Evolutionary conservation across 139 green algal genomes (phyloP), one percentile per base, ranked within the genome.

Genomic region (Chlamydomonas sp.): DNA sequence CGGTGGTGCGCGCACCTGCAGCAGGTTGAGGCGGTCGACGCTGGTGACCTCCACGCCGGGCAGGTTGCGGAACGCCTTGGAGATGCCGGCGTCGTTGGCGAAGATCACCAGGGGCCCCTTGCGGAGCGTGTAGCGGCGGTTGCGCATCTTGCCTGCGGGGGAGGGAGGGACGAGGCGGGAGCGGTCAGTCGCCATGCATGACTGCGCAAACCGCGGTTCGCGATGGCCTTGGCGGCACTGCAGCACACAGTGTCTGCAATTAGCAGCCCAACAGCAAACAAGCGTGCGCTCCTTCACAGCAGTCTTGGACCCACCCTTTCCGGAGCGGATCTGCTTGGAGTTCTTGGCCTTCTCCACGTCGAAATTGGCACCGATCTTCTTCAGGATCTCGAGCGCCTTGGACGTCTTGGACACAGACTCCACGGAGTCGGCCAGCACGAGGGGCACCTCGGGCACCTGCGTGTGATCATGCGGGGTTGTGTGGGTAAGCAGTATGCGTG

Each of bases 61-160:
- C 67, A 98, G 79, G 85, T 98, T 98, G 77, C 94, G 82, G 86
- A 96, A 96, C 58, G 91, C 89, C 76, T 90, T 93, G 75, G 80
- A 75, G 76, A 98, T 88, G 71, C 89, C 91, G 54, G 84, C 69
- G 80, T 96, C 91, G 65, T 83, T 83, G 68, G 71, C 87, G 74
- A 91, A 97, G 31, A 99, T 80, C 4, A 99, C 85, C 72, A 99
- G 86, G 8, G 95, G 95, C 39, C 95, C 95, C 73, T 91, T 90
- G 81, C 94, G 91, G 73, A 83, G 81, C 22, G 93, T 77, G 81
- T 98, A 98, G 67, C 95, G 90, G 57, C 81, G 71, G 89, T 98
- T 98, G 29, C 94, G 78, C 91, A 98, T 96, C 91, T 99, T 99
- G 72, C 81, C 81, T 83, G 77, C 34, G 38, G 13, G 58, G 4